Evolutionary conservation across 352 stramenopile species (phyloP).

Genomic region (Pseudoperonospora humuli): DNA sequence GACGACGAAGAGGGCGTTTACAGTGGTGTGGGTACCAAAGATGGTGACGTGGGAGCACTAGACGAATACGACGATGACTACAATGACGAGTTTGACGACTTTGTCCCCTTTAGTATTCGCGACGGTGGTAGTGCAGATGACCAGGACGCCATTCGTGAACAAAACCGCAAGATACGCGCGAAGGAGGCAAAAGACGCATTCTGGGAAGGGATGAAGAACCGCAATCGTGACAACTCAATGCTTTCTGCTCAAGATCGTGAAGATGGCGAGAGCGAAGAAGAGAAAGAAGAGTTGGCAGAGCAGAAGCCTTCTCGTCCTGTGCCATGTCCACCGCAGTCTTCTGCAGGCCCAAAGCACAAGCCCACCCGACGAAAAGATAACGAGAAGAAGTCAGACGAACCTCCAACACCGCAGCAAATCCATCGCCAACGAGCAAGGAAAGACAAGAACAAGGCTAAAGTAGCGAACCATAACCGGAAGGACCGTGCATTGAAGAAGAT

Average conservation of each 20-base stretch:
- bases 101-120: slow-evolving; percentile 51
- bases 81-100: slow-evolving; percentile 82
- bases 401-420: slow-evolving; percentile 26
- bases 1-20: slow-evolving; percentile 13
- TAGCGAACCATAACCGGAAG: slow-evolving; percentile 78
- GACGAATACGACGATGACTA: slow-evolving; percentile 82
- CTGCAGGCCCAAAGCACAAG: slow-evolving; percentile 9
- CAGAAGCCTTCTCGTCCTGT: slow-evolving; percentile 3
- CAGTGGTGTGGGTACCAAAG: not conserved
- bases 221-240: slow-evolving; percentile 28
- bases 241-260: slow-evolving; percentile 6
- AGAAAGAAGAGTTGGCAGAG: slow-evolving; percentile 10
- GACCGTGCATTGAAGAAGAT: slow-evolving; percentile 78
- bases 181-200: slow-evolving; percentile 58
- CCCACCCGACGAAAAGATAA: slow-evolving; percentile 22
- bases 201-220: slow-evolving; percentile 65
- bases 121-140: slow-evolving; percentile 38
- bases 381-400: slow-evolving; percentile 20
- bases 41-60: slow-evolving; percentile 20
- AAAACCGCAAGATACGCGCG: slow-evolving; percentile 43
- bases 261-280: slow-evolving; percentile 21
- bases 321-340: not conserved
- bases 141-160: slow-evolving; percentile 41
- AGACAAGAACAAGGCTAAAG: slow-evolving; percentile 74
- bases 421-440: slow-evolving; percentile 40